These are phyloP conservation scores for Stipa capillata DNA, from an alignment of 176 grass and related monocot genomes.

Conservation along the genomic window DNA sequence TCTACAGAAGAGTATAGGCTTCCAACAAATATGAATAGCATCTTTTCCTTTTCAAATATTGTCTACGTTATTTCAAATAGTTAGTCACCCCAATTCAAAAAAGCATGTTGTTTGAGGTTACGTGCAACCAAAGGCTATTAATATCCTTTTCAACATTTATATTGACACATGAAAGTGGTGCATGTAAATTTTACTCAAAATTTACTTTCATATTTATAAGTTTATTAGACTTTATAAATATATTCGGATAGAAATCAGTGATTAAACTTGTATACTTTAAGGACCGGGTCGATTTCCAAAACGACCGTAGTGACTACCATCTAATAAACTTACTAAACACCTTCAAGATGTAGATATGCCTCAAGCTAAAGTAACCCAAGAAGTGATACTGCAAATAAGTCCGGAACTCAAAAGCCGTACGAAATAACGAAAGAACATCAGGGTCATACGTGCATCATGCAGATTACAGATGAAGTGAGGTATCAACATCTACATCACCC, in stretches of 20 bases:
- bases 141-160: neutral
- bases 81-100: neutral
- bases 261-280: neutral
- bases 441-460: slow-evolving; percentile 29
- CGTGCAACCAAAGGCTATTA: no score
- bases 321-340: neutral
- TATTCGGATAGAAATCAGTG: neutral
- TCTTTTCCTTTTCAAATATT: no score
- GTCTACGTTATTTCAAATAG: neutral
- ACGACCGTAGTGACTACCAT: no score
- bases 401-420: slow-evolving; percentile 25
- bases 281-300: no score
- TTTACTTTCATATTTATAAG: neutral
- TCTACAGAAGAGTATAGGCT: no score
- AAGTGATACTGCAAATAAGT: slow-evolving; percentile 34
- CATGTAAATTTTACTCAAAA: neutral
- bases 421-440: slow-evolving; percentile 42
- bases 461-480: slow-evolving; percentile 95
- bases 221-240: neutral
- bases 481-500: slow-evolving; percentile 73
- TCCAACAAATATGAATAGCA: no score
- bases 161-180: neutral
- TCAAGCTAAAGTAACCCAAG: slow-evolving; percentile 19
- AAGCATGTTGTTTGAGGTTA: no score
- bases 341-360: slow-evolving; percentile 2